phyloP scores from a whole-genome alignment of 352 stramenopile species.

The Globisporangium orthogonon region DNA sequence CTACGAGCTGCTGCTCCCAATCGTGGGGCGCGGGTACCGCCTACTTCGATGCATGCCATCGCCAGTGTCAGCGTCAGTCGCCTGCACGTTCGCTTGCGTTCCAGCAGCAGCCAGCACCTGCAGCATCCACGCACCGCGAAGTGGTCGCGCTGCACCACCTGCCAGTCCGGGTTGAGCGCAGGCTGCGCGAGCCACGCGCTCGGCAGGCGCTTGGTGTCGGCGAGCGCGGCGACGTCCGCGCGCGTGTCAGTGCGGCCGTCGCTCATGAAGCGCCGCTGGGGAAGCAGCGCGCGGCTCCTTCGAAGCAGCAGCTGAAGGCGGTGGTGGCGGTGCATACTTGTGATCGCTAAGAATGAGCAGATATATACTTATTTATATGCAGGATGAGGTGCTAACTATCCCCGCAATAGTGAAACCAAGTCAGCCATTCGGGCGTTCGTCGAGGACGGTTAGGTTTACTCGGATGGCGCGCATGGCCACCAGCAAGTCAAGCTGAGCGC shows the following conservation, averaged over 20 bases:
- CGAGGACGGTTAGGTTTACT: no score
- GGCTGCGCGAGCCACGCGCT: conserved; percentile 18
- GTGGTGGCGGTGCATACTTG: not conserved
- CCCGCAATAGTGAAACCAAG: no score
- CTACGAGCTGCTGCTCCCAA: conserved; percentile 40
- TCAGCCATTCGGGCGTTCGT: no score
- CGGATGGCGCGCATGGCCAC: no score
- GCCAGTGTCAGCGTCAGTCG: no score
- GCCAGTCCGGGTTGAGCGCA: conserved; percentile 31
- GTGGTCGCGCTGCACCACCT: conserved; percentile 42
- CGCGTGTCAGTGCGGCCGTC: conserved; percentile 3
- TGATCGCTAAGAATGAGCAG: not conserved
- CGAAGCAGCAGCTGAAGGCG: not conserved
- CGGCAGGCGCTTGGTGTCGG: conserved; percentile 17
- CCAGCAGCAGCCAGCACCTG: not conserved
- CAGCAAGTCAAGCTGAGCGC: no score
- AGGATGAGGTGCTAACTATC: no score
- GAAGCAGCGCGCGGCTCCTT: not conserved
- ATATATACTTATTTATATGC: no score
- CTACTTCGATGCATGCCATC: conserved; percentile 7
- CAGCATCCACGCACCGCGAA: conserved; percentile 21
- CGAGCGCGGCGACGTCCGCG: conserved; percentile 8
- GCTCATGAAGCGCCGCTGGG: not conserved
- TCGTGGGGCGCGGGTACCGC: conserved; percentile 30
- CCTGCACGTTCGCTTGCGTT: no score